phyloP scores from a whole-genome alignment of 225 moss, liverwort and hornwort genomes.

The Bryoerythrophyllum caledonicum region DNA sequence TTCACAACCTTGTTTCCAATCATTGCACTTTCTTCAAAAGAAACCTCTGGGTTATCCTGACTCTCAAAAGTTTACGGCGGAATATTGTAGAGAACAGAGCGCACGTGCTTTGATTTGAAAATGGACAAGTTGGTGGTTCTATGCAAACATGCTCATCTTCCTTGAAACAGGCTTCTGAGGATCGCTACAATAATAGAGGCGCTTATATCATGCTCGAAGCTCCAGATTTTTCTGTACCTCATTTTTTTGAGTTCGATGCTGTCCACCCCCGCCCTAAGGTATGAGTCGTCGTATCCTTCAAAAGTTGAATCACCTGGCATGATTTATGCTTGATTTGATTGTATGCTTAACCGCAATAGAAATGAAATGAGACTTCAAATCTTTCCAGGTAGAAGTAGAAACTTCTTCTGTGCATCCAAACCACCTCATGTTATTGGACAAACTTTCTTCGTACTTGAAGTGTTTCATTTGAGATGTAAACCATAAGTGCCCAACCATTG shows the following conservation, averaged over 20 bases:
- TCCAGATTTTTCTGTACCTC: constrained; percentile 82
- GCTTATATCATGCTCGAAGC: constrained; percentile 86
- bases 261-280: constrained; percentile 85
- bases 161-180: constrained; percentile 56
- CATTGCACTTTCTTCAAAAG: not conserved
- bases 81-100: not conserved
- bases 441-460: too few species aligned
- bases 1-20: not conserved
- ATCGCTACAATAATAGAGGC: constrained; percentile 84
- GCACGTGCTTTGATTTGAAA: not conserved
- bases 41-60: too few species aligned
- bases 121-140: not conserved
- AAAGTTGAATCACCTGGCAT: not conserved
- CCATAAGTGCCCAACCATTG: too few species aligned
- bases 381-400: too few species aligned
- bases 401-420: too few species aligned
- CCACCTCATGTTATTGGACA: too few species aligned
- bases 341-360: not conserved
- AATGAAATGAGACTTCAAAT: too few species aligned
- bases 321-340: not conserved
- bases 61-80: not conserved
- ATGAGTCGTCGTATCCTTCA: not conserved
- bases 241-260: constrained; percentile 90
- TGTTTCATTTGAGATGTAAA: too few species aligned
- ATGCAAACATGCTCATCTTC: not conserved